Percentiles rank a stretch among this genome's conserved stretches.
phyloP scores from a whole-genome alignment of 108 stramenopile genomes.

The Phaeodactylum tricornutum region DNA sequence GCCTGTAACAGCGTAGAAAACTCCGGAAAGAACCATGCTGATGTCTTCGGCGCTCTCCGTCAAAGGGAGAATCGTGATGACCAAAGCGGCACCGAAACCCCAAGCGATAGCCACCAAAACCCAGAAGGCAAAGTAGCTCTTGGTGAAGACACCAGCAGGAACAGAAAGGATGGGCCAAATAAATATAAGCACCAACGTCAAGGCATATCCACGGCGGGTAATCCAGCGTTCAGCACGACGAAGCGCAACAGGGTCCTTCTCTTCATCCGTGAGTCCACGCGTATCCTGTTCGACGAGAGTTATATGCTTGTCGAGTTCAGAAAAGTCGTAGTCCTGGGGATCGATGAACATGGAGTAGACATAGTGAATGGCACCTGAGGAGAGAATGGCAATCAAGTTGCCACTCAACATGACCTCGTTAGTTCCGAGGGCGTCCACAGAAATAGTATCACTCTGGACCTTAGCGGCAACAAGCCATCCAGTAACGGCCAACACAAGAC shows the following conservation, averaged over 20 bases:
- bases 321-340: conserved; percentile 81
- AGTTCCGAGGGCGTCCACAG: conserved; percentile 60
- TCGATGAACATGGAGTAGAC: conserved; percentile 58
- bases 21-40: conserved; percentile 34
- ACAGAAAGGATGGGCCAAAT: conserved; percentile 83
- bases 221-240: conserved; percentile 65
- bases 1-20: conserved; percentile 11
- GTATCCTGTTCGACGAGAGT: conserved; percentile 66
- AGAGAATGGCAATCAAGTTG: conserved; percentile 82
- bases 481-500: conserved; percentile 58
- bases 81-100: conserved; percentile 76
- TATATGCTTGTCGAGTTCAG: conserved; percentile 42
- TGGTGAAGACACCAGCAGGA: conserved; percentile 78
- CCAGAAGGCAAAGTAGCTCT: conserved; percentile 86
- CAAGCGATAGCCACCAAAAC: conserved; percentile 78
- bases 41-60: conserved; percentile 63
- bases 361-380: conserved; percentile 60
- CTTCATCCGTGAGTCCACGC: conserved; percentile 56
- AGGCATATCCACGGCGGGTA: conserved; percentile 60
- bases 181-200: conserved; percentile 76
- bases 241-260: conserved; percentile 47
- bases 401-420: conserved; percentile 86
- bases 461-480: conserved; percentile 70
- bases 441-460: conserved; percentile 40
- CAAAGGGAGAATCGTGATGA: conserved; percentile 70